phyloP scores from a whole-genome alignment of 108 stramenopile genomes.

The Phaeodactylum tricornutum region DNA sequence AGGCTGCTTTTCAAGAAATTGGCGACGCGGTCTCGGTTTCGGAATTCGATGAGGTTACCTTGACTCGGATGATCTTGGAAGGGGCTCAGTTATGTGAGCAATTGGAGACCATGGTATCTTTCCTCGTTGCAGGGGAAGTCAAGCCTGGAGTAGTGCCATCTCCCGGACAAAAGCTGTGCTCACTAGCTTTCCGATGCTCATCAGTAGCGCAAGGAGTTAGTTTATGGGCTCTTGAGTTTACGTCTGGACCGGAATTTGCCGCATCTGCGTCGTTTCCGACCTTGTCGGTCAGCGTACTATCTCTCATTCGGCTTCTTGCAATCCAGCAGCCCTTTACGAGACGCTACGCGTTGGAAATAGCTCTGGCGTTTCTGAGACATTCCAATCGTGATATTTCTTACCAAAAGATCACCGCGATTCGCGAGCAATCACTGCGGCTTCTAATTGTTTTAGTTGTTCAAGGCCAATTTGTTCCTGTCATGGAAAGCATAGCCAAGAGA shows the following conservation, averaged over 20 bases:
- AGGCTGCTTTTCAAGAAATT: conserved; percentile 8
- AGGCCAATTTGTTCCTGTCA: conserved; percentile 50
- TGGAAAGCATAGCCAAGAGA: conserved; percentile 31
- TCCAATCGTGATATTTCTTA: conserved; percentile 72
- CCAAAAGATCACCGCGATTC: conserved; percentile 74
- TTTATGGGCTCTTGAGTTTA: conserved; percentile 72
- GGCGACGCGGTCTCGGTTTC: not conserved
- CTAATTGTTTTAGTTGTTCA: conserved; percentile 50
- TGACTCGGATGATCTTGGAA: conserved; percentile 33
- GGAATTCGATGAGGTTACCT: conserved; percentile 34
- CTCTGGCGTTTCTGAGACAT: conserved; percentile 61
- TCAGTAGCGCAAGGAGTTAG: conserved; percentile 60
- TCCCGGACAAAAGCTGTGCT: conserved; percentile 51
- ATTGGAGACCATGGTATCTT: conserved; percentile 75
- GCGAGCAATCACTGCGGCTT: conserved; percentile 73
- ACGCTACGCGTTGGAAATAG: conserved; percentile 39
- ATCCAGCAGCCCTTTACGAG: conserved; percentile 63
- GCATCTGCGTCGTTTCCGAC: conserved; percentile 67
- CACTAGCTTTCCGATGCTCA: conserved; percentile 51
- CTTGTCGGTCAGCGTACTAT: conserved; percentile 63
- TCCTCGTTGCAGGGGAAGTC: conserved; percentile 32
- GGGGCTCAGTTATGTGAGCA: conserved; percentile 71
- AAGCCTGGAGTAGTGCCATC: conserved; percentile 16
- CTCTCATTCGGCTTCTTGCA: conserved; percentile 48
- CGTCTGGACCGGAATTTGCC: conserved; percentile 51